Base-by-base conservation (phyloP, 2,329 filamentous ascomycete genomes). In the Alternaria gansuensis region DNA sequence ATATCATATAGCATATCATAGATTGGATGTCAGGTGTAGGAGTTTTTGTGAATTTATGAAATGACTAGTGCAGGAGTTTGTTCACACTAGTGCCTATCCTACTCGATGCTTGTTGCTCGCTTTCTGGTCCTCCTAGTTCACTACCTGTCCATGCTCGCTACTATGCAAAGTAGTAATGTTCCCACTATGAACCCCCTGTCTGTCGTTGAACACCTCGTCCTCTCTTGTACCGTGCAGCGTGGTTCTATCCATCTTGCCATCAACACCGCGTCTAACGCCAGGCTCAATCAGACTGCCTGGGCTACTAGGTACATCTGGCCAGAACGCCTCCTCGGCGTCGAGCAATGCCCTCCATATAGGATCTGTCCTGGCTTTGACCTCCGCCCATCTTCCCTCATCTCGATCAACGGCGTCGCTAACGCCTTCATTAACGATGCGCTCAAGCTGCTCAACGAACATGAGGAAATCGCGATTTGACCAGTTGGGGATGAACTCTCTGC, bases 401-500 rank as follows among this genome's bases (percentile, higher is more conserved):
- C 55, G 52, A 2, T 50, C 51, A 0, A 72, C 62, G 1, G 65
- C 72, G 17, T 65, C 34, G 29, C 62, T 51, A 0, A 75, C 71
- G 14, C 68, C 72, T 33, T 81, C 79, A 71, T 90, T 85, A 55
- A 89, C 78, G 7, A 89, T 79, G 23, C 71, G 75, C 26, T 82
- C 84, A 54, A 89, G 78, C 48, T 78, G 75, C 52, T 82, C 77
- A 13, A 90, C 87, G 77, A 90, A 89, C 50, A 66, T 76, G 36
- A 79, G 79, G 71, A 91, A 91, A 67, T 87, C 85, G 2, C 72
- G 64, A 62, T 84, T 86, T 43, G 85, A 87, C 89, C 88, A 91
- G 68, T 90, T 90, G 0, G 84, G 84, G 57, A 91, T 90, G 62
- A 91, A 89, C 69, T 85, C 83, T 49, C 80, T 81, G 56, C 88